Base-by-base conservation (phyloP, 225 moss, liverwort and hornwort genomes). In the Rhytidiadelphus loreus region DNA sequence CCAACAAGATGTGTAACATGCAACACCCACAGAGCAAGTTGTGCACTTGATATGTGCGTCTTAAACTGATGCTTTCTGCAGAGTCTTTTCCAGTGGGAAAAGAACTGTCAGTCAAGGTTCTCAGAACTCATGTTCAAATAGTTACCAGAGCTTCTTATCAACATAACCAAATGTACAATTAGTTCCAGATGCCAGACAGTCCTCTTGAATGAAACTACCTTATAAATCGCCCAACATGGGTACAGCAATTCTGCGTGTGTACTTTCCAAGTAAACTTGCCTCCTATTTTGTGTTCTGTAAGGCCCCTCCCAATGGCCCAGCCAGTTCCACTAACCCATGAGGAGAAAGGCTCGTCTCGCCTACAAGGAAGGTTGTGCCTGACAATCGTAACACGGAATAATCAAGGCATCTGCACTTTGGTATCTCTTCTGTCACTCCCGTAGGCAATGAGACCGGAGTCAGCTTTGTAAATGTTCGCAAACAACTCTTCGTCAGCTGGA, bases 361-460 rank as follows among this genome's bases (percentile, higher is more conserved):
- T 46, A 8, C 25, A 39, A 28, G 58, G 53, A 33, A 71, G 26
- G 82, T 87, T 60, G 59, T 52, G 5, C 39, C 68, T 60, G 43
- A 30, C 58, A 80, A 56, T 74, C 59, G 44, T n/a, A 70, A 23
- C 48, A 32, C 30, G 22, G 62, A 48, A 39, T 23, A 32, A 35
- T 95, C 89, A 96, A 68, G 97, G 89, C 90, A 98, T 91, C 85
- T 95, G 89, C 52, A 98, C 90, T 87, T 93, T 96, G 59, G 26
- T 84, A 0, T 83, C 16, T 83, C 12, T 95, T 92, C 98, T 96
- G 77, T 99, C 96, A 86, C 90, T 90, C 6, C 97, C 97, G n/a
- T 94, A 93, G 26, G 95, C 94, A 65, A 97, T 92, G 56, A 99
- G 95, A 69, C 96, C 98, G 28, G 96, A 94, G 81, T 99, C 98